Evolutionary conservation across 2,329 filamentous ascomycete genomes (phyloP).

Genomic region (Emergomyces pasteurianus): DNA sequence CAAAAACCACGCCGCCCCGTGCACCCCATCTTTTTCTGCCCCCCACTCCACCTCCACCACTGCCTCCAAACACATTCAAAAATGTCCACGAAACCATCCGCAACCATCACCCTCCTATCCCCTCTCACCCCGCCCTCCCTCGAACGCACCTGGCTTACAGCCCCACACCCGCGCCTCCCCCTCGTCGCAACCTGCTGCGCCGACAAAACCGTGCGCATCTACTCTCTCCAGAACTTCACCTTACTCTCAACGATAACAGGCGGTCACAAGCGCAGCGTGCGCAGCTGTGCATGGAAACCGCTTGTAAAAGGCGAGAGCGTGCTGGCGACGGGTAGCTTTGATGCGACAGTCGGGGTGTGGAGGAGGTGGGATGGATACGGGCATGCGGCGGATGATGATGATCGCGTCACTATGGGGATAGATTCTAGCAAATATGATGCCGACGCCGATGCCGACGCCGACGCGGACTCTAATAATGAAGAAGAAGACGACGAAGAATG

Average conservation of each 20-base stretch:
- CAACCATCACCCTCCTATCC: constrained; percentile 27
- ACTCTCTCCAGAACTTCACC: constrained; percentile 70
- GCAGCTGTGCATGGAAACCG: constrained; percentile 80
- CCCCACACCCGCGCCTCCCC: constrained; percentile 75
- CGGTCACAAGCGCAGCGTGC: constrained; percentile 84
- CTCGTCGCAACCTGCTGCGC: constrained; percentile 80
- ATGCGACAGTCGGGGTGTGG: constrained; percentile 82
- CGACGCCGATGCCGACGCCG: constrained; percentile 12
- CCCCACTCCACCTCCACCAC: neutral
- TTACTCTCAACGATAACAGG: constrained; percentile 70
- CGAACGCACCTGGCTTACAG: constrained; percentile 69
- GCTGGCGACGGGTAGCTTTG: constrained; percentile 85
- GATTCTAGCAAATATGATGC: too few species aligned
- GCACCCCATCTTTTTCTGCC: neutral
- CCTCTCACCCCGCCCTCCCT: constrained; percentile 41
- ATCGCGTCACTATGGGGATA: constrained; percentile 17
- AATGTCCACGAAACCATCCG: neutral
- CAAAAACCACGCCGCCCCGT: neutral
- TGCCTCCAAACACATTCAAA: neutral
- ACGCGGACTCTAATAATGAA: constrained; percentile 34
- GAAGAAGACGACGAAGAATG: constrained; percentile 66
- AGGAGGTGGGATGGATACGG: constrained; percentile 46
- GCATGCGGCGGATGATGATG: constrained; percentile 16
- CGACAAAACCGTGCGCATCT: constrained; percentile 76
- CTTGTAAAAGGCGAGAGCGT: constrained; percentile 54